A percentile compares a stretch with the other conserved stretches of the same genome.
phyloP scores from a whole-genome alignment of 1,139 yeast species.

The Entelexis paramagnoliae region DNA sequence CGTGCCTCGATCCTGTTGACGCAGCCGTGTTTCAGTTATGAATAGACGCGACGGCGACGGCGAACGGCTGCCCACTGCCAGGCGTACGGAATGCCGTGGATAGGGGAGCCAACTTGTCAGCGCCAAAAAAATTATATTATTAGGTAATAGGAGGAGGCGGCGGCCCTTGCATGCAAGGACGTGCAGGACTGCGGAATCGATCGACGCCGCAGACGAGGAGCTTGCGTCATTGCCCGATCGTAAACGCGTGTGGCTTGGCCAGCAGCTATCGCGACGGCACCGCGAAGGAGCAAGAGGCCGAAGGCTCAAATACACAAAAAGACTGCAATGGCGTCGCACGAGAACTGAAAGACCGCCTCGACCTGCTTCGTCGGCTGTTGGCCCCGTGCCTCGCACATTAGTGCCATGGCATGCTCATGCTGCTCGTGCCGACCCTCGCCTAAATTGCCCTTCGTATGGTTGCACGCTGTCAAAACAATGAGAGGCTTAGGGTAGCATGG shows the following conservation, averaged over 20 bases:
- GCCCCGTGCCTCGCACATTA: no score
- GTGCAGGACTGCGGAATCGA: background rate
- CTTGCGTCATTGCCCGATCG: slow-evolving; percentile 2
- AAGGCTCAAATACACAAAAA: no score
- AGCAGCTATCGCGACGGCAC: background rate
- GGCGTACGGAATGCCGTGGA: background rate
- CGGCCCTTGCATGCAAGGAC: background rate
- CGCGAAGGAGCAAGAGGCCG: no score
- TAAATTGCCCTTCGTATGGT: background rate
- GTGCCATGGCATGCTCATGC: no score
- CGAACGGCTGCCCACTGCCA: background rate
- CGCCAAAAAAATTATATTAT: background rate
- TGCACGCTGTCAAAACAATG: no score
- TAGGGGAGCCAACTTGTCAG: background rate
- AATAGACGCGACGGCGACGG: no score
- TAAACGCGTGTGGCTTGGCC: background rate
- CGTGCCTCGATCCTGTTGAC: no score
- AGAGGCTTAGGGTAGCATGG: background rate
- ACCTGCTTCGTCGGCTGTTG: no score
- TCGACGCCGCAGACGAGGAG: background rate
- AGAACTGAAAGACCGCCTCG: no score
- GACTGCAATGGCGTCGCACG: no score
- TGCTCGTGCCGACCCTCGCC: background rate
- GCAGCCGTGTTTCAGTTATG: no score
- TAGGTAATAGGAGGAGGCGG: background rate